Percentiles rank a stretch among this genome's conserved stretches.
These are phyloP conservation scores for Nelumbo lutea DNA, from an alignment of 164 flowering plant genomes.

Conservation along the genomic window DNA sequence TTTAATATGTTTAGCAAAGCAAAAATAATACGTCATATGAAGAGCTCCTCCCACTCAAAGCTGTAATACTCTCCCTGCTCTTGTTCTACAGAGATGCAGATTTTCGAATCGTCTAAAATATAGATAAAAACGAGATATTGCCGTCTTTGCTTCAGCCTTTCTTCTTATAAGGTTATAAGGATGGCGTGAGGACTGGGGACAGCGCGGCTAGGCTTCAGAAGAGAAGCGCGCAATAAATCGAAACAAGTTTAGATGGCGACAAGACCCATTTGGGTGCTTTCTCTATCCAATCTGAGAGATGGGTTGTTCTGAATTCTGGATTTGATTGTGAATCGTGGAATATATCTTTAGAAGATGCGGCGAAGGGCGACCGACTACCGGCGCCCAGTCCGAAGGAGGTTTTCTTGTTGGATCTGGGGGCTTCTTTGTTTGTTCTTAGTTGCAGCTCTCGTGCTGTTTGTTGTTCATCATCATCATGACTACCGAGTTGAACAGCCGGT, in stretches of 20 bases:
- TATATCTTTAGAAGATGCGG: slow-evolving; percentile 47
- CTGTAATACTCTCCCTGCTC: no score
- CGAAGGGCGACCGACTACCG: slow-evolving; percentile 83
- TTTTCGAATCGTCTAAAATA: background rate
- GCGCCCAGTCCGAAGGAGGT: slow-evolving; percentile 78
- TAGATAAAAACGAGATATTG: background rate
- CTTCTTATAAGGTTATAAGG: background rate
- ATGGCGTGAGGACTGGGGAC: no score
- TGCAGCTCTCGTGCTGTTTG: slow-evolving; percentile 61
- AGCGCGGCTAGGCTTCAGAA: background rate
- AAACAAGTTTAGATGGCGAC: slow-evolving; percentile 1
- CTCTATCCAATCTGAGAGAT: slow-evolving; percentile 19
- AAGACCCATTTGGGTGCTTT: slow-evolving; percentile 6
- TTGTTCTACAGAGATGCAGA: background rate
- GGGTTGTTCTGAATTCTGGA: slow-evolving; percentile 23
- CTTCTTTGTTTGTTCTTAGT: slow-evolving; percentile 50
- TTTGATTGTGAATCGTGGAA: slow-evolving; percentile 39
- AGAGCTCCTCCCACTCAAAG: no score
- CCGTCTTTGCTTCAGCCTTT: background rate
- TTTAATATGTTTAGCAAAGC: no score
- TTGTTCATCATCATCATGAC: slow-evolving; percentile 70
- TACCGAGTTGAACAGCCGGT: slow-evolving; percentile 27
- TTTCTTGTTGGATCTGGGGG: slow-evolving; percentile 78
- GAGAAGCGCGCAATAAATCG: background rate
- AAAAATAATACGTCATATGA: no score